These are phyloP conservation scores for Gentiana straminea DNA, from an alignment of 257 asterid species.

Conservation along the genomic window DNA sequence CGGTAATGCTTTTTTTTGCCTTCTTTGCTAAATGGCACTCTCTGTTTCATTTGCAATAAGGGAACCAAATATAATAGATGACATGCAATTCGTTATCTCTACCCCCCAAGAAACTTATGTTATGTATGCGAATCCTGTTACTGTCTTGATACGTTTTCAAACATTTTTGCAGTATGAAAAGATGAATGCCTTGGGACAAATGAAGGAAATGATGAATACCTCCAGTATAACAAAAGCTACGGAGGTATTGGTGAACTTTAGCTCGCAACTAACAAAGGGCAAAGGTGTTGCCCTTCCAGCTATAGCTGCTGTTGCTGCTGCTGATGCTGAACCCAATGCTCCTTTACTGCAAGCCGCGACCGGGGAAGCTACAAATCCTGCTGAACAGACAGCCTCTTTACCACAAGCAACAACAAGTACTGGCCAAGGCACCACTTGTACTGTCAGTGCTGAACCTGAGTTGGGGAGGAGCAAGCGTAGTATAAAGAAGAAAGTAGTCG, in stretches of 20 bases:
- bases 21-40: neutral
- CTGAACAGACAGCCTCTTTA: no score
- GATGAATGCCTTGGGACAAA: slow-evolving; percentile 15
- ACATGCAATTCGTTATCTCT: no score
- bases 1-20: slow-evolving; percentile 8
- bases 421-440: no score
- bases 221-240: slow-evolving; percentile 10
- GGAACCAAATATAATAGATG: no score
- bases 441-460: no score
- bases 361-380: no score
- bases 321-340: neutral
- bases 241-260: slow-evolving; percentile 4
- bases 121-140: neutral
- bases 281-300: neutral
- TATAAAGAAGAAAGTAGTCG: no score
- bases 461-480: no score
- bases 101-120: neutral
- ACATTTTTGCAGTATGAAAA: slow-evolving; percentile 26
- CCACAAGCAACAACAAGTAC: no score
- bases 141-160: neutral
- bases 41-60: neutral
- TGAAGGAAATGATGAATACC: slow-evolving; percentile 18
- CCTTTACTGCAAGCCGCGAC: neutral
- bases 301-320: neutral
- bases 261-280: slow-evolving; percentile 3